A percentile compares a stretch with the other conserved stretches of the same genome.
These are phyloP conservation scores for Solanum verrucosum DNA, from an alignment of 257 asterid genomes.

Conservation along the genomic window DNA sequence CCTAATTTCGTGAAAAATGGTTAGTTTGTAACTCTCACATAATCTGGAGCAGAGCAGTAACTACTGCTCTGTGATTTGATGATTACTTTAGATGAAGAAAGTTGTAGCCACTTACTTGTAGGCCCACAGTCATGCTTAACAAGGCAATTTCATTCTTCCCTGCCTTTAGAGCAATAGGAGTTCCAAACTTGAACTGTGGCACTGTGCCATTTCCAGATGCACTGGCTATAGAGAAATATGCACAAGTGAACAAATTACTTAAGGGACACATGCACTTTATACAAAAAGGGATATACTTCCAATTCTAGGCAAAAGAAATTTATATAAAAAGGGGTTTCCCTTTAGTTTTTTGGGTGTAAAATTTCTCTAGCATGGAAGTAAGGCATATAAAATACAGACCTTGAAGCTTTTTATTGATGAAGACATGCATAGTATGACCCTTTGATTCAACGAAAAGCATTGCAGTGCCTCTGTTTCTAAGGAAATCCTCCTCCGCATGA, in stretches of 20 bases:
- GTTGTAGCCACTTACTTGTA: constrained; percentile 37
- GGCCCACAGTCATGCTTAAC: constrained; percentile 81
- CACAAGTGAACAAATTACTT: neutral
- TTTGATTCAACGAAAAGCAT: constrained; percentile 66
- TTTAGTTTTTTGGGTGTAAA: neutral
- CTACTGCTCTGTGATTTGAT: neutral
- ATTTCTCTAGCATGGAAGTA: neutral
- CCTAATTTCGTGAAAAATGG: neutral
- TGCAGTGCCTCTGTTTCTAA: constrained; percentile 45
- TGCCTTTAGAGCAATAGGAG: constrained; percentile 49
- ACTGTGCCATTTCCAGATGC: constrained; percentile 75
- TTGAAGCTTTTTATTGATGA: constrained; percentile 72
- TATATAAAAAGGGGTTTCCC: neutral
- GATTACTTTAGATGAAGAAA: neutral
- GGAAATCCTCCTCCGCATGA: constrained; percentile 42
- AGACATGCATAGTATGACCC: constrained; percentile 87
- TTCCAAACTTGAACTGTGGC: constrained; percentile 39
- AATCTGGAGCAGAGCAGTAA: neutral
- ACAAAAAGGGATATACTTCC: neutral
- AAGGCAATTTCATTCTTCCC: constrained; percentile 79
- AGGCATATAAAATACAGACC: constrained; percentile 24
- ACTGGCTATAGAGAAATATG: constrained; percentile 48
- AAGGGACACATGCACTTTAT: neutral
- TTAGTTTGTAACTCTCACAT: neutral
- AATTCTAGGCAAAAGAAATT: neutral